Conservation (phyloP, 192 early-diverging fungal species). For the Funneliformis geosporum region DNA sequence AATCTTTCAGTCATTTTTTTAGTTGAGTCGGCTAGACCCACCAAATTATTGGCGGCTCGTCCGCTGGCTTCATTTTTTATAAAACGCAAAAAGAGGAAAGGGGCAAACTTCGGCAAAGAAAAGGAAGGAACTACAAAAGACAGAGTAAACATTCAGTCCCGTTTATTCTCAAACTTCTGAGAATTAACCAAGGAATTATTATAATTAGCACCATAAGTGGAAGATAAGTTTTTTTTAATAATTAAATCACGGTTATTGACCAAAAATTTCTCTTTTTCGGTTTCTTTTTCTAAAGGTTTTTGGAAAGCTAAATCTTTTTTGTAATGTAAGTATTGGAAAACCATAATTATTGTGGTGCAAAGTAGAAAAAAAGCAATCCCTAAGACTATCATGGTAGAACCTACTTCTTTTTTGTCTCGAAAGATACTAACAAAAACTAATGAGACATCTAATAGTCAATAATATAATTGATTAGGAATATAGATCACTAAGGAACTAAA, state of each 20-base stretch:
- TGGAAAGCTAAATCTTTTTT: slow-evolving; percentile 4
- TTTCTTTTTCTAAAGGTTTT: neutral
- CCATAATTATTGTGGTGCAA: too few species aligned
- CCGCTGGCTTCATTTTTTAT: neutral
- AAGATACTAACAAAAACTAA: neutral
- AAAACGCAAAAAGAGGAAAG: neutral
- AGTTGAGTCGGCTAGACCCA: neutral
- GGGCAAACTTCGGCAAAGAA: neutral
- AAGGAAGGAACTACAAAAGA: slow-evolving; percentile 10
- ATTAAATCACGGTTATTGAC: slow-evolving; percentile 11
- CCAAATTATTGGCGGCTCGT: neutral
- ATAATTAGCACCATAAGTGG: too few species aligned
- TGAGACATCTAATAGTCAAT: neutral
- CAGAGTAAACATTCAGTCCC: neutral
- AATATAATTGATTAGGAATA: slow-evolving; percentile 16
- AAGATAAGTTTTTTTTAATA: neutral
- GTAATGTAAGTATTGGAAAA: neutral
- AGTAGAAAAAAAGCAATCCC: too few species aligned
- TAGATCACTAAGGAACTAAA: neutral
- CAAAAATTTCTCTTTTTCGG: neutral
- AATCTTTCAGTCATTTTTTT: slow-evolving; percentile 16
- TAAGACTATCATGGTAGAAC: too few species aligned
- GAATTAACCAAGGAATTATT: too few species aligned
- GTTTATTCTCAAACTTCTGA: too few species aligned
- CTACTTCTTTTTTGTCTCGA: too few species aligned